Evolutionary conservation across 495 filamentous ascomycete genomes (phyloP), one percentile per base, ranked within the genome.

Genomic region (Poronia punctata): DNA sequence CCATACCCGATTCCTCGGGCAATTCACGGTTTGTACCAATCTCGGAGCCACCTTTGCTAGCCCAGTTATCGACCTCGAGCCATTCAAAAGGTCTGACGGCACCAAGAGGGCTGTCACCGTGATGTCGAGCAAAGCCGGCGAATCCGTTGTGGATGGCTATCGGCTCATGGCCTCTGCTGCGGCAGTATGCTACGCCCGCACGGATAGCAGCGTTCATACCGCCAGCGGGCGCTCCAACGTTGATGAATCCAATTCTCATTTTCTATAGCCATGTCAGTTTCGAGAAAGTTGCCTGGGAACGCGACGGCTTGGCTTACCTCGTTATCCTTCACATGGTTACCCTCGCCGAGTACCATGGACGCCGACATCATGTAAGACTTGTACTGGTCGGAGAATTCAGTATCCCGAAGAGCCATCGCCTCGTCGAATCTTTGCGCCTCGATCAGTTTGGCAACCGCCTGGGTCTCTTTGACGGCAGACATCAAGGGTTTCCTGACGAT

Each of bases 151-250:
- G 84, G 37, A 99, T 84, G 6, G 89, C 88, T 47, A 95, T 54
- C 1, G 93, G 83, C 23, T 83, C 86, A 57, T 99, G 93, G 5
- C 93, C 93, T 18, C 90, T 81, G n/a, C 84, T 83, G 22, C 93
- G 62, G 57, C 90, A 97, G 68, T 95, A 99, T n/a, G 87, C 86
- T 8, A 95, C 88, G 8, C 86, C 92, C 12, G 88, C 92, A 38
- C 93, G 81, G 12, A 94, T 94, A 15, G 93, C 90, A 29, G 89
- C 87, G 64, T 99, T 99, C 82, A 99, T 96, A 57, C 93, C 93
- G 54, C 92, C 93, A n/a, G 93, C 93, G 5, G 93, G 93, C 19
- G 93, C 93, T 49, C 93, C 93, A 41, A 98, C 88, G 53, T 99
- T 94, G 57, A 99, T 83, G 47, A 97, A 90, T 5, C 83, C 92